A percentile compares a stretch with the other conserved stretches of the same genome.
phyloP scores from a whole-genome alignment of 805 yeast species.

The Saturnispora besseyi region DNA sequence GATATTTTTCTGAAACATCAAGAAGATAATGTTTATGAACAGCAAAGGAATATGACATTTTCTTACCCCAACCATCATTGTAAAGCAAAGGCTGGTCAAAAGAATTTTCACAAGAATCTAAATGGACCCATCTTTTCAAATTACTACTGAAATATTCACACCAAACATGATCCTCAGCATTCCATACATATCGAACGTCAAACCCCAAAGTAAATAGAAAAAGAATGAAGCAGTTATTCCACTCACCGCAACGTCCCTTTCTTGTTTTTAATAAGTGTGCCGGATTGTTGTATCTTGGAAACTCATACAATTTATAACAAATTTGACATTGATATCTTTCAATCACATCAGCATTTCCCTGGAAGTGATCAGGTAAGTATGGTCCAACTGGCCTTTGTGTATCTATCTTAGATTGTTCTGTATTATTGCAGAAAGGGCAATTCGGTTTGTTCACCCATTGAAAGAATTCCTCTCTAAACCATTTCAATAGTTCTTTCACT shows the following conservation, averaged over 20 bases:
- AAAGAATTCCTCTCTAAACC: constrained; percentile 77
- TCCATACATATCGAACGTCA: constrained; percentile 70
- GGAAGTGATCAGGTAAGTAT: constrained; percentile 33
- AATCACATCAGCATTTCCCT: constrained; percentile 44
- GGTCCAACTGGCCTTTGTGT: constrained; percentile 29
- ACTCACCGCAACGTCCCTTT: constrained; percentile 88
- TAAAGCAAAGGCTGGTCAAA: constrained; percentile 76
- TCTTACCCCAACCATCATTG: constrained; percentile 83
- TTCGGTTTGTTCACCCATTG: constrained; percentile 70
- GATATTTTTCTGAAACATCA: constrained; percentile 67
- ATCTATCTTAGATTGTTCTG: constrained; percentile 32
- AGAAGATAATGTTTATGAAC: constrained; percentile 49
- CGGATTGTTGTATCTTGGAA: constrained; percentile 73
- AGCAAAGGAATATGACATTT: constrained; percentile 82
- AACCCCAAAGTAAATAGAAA: constrained; percentile 59
- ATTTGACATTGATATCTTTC: constrained; percentile 56
- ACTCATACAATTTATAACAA: constrained; percentile 44
- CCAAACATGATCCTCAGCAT: constrained; percentile 94
- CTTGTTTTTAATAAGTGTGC: constrained; percentile 48
- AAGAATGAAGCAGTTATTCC: constrained; percentile 79
- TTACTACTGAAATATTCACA: constrained; percentile 69
- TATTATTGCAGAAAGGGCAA: constrained; percentile 44
- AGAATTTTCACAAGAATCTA: constrained; percentile 82
- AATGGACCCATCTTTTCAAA: constrained; percentile 70
- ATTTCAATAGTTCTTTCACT: constrained; percentile 47